These are phyloP conservation scores for Ceratobasidium papillatum DNA, from an alignment of 1,284 basidiomycete species.

Conservation along the genomic window DNA sequence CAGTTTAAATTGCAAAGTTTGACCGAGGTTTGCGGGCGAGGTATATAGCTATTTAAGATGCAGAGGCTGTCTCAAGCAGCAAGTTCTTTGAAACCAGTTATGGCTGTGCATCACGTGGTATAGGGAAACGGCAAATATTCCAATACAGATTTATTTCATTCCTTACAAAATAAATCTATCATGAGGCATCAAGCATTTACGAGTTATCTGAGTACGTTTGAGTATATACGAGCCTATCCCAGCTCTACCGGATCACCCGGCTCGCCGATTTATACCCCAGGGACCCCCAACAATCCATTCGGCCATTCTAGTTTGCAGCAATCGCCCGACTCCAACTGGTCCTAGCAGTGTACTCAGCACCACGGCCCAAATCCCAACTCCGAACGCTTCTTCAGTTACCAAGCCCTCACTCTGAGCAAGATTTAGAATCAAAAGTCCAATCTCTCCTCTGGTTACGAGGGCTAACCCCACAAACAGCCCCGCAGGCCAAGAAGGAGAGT, in stretches of 20 bases:
- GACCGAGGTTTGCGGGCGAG: too few relatives aligned
- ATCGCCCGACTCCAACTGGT: constrained; percentile 55
- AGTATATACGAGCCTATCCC: too few relatives aligned
- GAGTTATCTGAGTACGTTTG: too few relatives aligned
- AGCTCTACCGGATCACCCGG: not conserved
- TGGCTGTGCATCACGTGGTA: too few relatives aligned
- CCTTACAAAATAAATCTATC: too few relatives aligned
- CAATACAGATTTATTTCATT: too few relatives aligned
- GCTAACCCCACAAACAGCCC: constrained; percentile 54
- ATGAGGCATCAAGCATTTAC: too few relatives aligned
- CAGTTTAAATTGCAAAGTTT: too few relatives aligned
- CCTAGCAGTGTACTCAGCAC: constrained; percentile 61
- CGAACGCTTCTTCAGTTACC: constrained; percentile 56
- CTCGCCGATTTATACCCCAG: constrained; percentile 45
- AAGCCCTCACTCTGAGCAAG: constrained; percentile 47
- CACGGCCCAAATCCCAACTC: constrained; percentile 61
- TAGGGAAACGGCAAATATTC: too few relatives aligned
- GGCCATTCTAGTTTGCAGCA: constrained; percentile 52
- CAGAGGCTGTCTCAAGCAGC: too few relatives aligned
- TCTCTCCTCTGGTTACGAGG: constrained; percentile 59
- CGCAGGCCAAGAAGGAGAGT: constrained; percentile 30
- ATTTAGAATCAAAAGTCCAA: constrained; percentile 53
- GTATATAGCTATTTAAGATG: too few relatives aligned
- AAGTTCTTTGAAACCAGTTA: too few relatives aligned
- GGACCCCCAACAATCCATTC: constrained; percentile 50